These are phyloP conservation scores for Ascochyta clinopodiicola DNA, from an alignment of 2,329 filamentous ascomycete species.

Conservation along the genomic window DNA sequence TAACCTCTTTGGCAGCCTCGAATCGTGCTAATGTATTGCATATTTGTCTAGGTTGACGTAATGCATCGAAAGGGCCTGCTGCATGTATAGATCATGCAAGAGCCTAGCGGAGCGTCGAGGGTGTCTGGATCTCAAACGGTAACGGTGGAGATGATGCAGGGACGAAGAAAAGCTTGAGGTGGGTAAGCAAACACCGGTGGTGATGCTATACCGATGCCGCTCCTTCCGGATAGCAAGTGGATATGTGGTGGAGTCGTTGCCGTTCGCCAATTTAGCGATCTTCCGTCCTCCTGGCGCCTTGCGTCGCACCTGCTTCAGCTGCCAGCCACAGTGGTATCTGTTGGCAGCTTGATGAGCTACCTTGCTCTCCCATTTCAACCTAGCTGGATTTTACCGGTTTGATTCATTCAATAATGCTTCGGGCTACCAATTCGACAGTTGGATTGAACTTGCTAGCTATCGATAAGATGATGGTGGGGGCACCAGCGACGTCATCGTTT, in stretches of 20 bases:
- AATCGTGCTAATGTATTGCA: too few relatives aligned
- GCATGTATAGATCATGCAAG: too few relatives aligned
- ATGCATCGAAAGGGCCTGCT: too few relatives aligned
- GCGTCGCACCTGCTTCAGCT: not conserved
- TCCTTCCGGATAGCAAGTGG: not conserved
- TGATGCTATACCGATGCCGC: not conserved
- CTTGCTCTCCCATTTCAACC: not conserved
- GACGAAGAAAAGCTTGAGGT: not conserved
- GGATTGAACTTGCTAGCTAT: not conserved
- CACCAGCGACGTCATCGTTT: conserved; percentile 17
- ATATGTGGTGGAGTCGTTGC: not conserved
- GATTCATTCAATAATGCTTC: not conserved
- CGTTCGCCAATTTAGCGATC: not conserved
- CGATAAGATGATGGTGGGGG: conserved; percentile 6
- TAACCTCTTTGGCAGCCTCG: too few relatives aligned
- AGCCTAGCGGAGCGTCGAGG: too few relatives aligned
- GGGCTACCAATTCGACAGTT: not conserved
- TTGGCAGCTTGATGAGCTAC: not conserved
- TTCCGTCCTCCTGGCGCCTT: not conserved
- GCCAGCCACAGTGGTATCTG: not conserved
- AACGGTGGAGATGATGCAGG: not conserved
- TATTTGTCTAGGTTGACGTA: too few relatives aligned
- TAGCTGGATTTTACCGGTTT: too few relatives aligned
- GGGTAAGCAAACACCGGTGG: not conserved
- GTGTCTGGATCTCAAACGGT: not conserved